Evolutionary conservation across 208 protist genomes (phyloP).

Genomic region (Crithidia sp.): DNA sequence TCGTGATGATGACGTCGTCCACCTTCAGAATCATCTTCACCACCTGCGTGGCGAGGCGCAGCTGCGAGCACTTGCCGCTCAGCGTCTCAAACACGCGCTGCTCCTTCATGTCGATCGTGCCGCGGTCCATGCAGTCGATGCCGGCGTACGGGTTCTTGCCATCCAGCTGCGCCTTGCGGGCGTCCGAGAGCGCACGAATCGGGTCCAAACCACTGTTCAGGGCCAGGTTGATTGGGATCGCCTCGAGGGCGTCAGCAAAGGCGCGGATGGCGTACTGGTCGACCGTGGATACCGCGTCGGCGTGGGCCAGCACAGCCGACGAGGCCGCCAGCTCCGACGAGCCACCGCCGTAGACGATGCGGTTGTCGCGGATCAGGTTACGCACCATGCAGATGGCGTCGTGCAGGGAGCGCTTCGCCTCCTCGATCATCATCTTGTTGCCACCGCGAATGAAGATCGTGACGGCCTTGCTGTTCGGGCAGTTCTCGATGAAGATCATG

Average conservation of each 20-base stretch:
- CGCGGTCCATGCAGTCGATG: slow-evolving; percentile 97
- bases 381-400: slow-evolving; percentile 99
- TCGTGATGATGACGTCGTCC: slow-evolving; percentile 98
- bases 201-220: slow-evolving; percentile 98
- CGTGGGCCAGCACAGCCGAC: slow-evolving; percentile 92
- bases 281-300: slow-evolving; percentile 93
- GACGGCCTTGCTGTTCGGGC: slow-evolving; percentile 97
- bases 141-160: slow-evolving; percentile 96
- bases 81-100: slow-evolving; percentile 99
- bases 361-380: slow-evolving; percentile 99
- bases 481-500: slow-evolving; percentile 99
- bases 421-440: slow-evolving; percentile 99
- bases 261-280: slow-evolving; percentile 99
- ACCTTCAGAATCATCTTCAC: slow-evolving; percentile 99
- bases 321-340: slow-evolving; percentile 98
- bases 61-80: slow-evolving; percentile 98
- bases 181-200: slow-evolving; percentile 96
- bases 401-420: slow-evolving; percentile 99
- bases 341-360: slow-evolving; percentile 99
- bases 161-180: slow-evolving; percentile 96
- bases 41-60: slow-evolving; percentile 99
- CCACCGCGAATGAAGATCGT: slow-evolving; percentile 99
- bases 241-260: slow-evolving; percentile 99
- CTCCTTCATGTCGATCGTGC: slow-evolving; percentile 97
- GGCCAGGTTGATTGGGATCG: slow-evolving; percentile 99